Conservation (phyloP, 345 rosid species). For the Citrus maxima region DNA sequence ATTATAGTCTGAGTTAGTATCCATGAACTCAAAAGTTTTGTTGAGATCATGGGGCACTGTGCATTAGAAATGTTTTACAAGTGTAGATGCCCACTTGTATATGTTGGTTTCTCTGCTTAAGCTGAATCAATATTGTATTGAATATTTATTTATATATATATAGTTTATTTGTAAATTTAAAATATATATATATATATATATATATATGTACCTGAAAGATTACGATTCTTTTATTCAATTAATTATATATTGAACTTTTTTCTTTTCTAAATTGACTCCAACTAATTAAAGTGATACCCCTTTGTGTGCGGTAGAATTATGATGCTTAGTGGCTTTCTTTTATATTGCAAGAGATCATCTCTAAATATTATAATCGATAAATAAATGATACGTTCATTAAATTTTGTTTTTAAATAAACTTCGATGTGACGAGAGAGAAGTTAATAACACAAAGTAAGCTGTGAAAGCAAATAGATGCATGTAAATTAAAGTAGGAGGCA, state of each 20-base stretch:
- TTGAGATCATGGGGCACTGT: not conserved
- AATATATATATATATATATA: no score
- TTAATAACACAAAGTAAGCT: no score
- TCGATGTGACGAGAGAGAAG: not conserved
- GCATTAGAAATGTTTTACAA: not conserved
- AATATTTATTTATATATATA: not conserved
- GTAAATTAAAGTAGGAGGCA: no score
- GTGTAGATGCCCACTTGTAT: not conserved
- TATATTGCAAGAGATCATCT: not conserved
- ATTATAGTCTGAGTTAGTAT: not conserved
- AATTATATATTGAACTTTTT: no score
- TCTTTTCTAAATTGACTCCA: not conserved
- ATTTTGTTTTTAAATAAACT: not conserved
- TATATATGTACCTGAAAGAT: not conserved
- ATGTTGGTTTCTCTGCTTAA: not conserved
- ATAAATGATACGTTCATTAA: not conserved
- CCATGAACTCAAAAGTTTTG: not conserved
- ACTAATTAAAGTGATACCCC: constrained; percentile 3
- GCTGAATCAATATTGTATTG: not conserved
- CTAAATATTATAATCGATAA: not conserved
- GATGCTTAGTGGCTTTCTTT: not conserved
- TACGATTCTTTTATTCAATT: not conserved
- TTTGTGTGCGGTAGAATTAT: not conserved
- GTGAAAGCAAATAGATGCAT: no score
- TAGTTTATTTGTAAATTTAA: not conserved